A percentile compares a stretch with the other conserved stretches of the same genome.
These are phyloP conservation scores for Lactarius tabidus DNA, from an alignment of 768 basidiomycete species.

Conservation along the genomic window DNA sequence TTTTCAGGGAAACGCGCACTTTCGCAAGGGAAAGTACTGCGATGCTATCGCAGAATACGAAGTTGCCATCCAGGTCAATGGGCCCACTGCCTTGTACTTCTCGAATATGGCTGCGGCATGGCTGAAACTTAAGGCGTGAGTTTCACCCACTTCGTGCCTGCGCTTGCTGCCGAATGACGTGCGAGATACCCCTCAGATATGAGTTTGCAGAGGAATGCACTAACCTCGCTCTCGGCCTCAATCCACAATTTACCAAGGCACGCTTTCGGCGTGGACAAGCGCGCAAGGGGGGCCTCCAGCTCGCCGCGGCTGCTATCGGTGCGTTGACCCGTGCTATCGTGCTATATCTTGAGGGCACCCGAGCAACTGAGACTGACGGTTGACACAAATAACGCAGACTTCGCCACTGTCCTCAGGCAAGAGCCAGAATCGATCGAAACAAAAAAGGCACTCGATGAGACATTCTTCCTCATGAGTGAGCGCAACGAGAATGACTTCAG, in stretches of 20 bases:
- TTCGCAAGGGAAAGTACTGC: slow-evolving; percentile 36
- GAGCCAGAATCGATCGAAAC: slow-evolving; percentile 30
- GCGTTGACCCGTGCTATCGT: background rate
- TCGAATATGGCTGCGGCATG: slow-evolving; percentile 42
- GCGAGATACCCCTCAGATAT: background rate
- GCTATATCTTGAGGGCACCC: background rate
- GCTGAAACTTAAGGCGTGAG: slow-evolving; percentile 35
- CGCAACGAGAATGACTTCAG: slow-evolving; percentile 25
- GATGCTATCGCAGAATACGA: slow-evolving; percentile 32
- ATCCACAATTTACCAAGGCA: slow-evolving; percentile 35
- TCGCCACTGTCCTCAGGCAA: slow-evolving; percentile 28
- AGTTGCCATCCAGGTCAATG: too few relatives aligned
- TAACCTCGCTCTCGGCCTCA: slow-evolving; percentile 8
- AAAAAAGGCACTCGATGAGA: slow-evolving; percentile 22
- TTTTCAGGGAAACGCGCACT: slow-evolving; percentile 42
- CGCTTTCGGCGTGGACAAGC: slow-evolving; percentile 37
- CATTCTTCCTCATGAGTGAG: slow-evolving; percentile 2
- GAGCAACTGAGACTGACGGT: background rate
- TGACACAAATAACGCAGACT: slow-evolving; percentile 27
- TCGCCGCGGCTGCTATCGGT: slow-evolving; percentile 30
- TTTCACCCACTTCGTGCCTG: background rate
- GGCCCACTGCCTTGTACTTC: slow-evolving; percentile 16
- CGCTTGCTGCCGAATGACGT: background rate
- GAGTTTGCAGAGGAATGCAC: background rate
- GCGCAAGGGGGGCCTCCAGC: slow-evolving; percentile 29